Evolutionary conservation across 257 asterid genomes (phyloP), one percentile per base, ranked within the genome.

Genomic region (Anisodus acutangulus): DNA sequence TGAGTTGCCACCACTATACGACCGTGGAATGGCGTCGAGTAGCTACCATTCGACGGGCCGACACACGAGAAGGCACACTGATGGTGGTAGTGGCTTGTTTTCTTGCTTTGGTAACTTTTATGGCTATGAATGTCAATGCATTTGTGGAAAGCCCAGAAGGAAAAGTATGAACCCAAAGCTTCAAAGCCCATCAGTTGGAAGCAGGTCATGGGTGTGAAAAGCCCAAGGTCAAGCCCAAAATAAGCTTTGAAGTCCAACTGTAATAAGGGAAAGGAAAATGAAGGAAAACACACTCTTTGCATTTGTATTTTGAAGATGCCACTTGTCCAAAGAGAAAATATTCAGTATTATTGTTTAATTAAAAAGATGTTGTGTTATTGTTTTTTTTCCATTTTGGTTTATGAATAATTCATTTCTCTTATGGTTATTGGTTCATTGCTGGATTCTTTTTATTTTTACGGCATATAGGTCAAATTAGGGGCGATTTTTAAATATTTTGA

Each of bases 111-210:
- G 98, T 0, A 94, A 91, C 78, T 84, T 93, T 5, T 91, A 78
- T 71, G 99, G 99, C 3, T 88, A 88, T 47, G 97, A 95, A 74
- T 93, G 97, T 43, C 98, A 95, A 79, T 95, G 99, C 88, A 79
- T 93, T 41, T 95, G 97, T 59, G 99, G 99, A 17, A 89, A 93
- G 90, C 99, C 97, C 13, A 86, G 91, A 16, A 1, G 86, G 80
- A 17, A 86, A 51, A 54, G 87, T 26, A 7, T 53, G 26, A 78
- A 78, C 45, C 64, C 64, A 13, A 78, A 53, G 81, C 8, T 53
- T 31, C 64, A 53, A 26, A 78, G 81, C 81, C 81, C 81, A 78
- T 78, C 81, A 78, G 45, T 26, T 53, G 81, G 15, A 26, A 78
- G 81, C 49, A 31, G 64, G 13, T 78, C 81, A 53, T 78, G 81